phyloP scores from a whole-genome alignment of 164 flowering plant genomes.

The Aristolochia contorta region DNA sequence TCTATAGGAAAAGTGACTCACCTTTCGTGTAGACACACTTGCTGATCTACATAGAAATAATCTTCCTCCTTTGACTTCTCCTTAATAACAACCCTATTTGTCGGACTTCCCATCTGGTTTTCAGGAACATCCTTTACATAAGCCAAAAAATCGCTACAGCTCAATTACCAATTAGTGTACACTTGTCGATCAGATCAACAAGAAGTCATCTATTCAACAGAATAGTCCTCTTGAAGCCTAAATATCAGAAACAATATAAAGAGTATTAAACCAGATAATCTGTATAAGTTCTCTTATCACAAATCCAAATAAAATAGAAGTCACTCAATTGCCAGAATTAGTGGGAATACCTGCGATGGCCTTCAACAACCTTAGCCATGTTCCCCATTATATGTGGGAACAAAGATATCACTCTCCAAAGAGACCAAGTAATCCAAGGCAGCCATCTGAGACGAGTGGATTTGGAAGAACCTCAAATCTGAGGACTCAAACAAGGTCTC shows the following conservation, averaged over 20 bases:
- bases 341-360: conserved; percentile 74
- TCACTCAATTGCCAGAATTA: no score
- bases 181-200: conserved; percentile 64
- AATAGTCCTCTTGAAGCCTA: conserved; percentile 74
- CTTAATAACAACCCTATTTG: conserved; percentile 52
- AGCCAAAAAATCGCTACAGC: conserved; percentile 63
- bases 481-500: conserved; percentile 76
- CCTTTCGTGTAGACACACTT: conserved; percentile 57
- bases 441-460: conserved; percentile 96
- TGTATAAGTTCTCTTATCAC: background rate
- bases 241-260: conserved; percentile 35
- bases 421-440: conserved; percentile 94
- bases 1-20: no score
- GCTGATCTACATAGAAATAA: conserved; percentile 76
- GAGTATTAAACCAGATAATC: background rate
- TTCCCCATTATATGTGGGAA: conserved; percentile 96
- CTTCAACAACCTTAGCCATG: conserved; percentile 98
- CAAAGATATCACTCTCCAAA: conserved; percentile 85
- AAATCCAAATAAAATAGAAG: background rate
- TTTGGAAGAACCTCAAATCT: conserved; percentile 72
- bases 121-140: conserved; percentile 55
- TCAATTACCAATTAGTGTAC: conserved; percentile 40
- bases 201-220: conserved; percentile 56
- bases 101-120: conserved; percentile 61
- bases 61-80: conserved; percentile 86